phyloP scores from a whole-genome alignment of 192 early-diverging fungal species.

The Umbelopsis sp. region DNA sequence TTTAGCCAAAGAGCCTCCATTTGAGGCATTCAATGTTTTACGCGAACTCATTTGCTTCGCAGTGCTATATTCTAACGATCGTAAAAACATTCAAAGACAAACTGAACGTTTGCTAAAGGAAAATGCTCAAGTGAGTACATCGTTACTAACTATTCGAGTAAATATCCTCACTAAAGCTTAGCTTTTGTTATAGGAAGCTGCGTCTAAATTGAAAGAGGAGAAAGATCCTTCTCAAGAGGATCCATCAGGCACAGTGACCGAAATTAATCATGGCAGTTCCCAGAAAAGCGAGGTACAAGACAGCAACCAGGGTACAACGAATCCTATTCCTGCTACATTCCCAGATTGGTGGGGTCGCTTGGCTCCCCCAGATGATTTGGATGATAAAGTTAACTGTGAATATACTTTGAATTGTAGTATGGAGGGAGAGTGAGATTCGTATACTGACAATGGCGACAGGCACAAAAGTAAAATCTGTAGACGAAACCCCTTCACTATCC shows the following conservation, averaged over 20 bases:
- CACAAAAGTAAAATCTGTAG: not conserved
- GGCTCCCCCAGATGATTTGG: not conserved
- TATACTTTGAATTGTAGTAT: not conserved
- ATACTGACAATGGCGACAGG: not conserved
- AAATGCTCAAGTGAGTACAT: not conserved
- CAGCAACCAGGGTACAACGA: not conserved
- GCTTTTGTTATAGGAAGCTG: not conserved
- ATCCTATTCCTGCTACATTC: not conserved
- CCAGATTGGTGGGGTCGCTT: not conserved
- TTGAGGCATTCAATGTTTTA: constrained; percentile 33
- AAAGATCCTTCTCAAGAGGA: not conserved
- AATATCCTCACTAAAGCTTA: not conserved
- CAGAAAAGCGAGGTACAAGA: not conserved
- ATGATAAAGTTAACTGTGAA: not conserved
- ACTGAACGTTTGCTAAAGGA: not conserved
- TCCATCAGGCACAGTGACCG: not conserved
- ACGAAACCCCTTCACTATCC: not conserved
- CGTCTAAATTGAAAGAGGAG: not conserved
- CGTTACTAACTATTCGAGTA: no score
- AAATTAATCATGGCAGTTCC: not conserved
- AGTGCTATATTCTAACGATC: constrained; percentile 39
- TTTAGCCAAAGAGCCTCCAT: constrained; percentile 31
- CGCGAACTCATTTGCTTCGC: constrained; percentile 41
- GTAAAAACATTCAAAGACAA: constrained; percentile 15
- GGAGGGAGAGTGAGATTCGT: no score